Evolutionary conservation across 2,329 filamentous ascomycete genomes (phyloP), one percentile per base, ranked within the genome.

Genomic region (Fusarium nisikadoi): DNA sequence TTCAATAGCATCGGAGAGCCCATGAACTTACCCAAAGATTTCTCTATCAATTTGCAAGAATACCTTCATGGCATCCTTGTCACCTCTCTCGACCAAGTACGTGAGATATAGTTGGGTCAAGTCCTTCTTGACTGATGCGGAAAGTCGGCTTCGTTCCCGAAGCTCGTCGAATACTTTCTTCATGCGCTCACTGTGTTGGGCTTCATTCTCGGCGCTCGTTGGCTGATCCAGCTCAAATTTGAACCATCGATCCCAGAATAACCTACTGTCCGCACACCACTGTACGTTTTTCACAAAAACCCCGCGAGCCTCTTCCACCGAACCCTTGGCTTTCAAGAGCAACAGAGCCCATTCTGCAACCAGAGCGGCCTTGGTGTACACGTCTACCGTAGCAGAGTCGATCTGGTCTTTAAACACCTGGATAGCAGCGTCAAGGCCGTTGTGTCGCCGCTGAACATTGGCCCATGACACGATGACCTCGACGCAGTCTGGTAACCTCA

Each of bases 211-310:
- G 3, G 86, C 83, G 68, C 85, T 91, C 3, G 91, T 92, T 16
- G 93, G 92, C 80, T 97, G 95, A 62, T 93, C 90, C 53, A 97
- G 86, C 84, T 99, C 96, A 78, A 99, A 97, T 65, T 92, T 86
- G 60, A 98, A 88, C 86, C 94, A 98, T 77, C 90, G 93, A 75
- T 91, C 87, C 95, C 96, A 99, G 85, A 98, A 98, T 46, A 93
- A 86, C 38, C 91, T 89, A 80, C 94, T 97, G 79, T 96, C 93
- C 5, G 91, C 87, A 79, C 97, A 97, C 86, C 91, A 94, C 79
- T 94, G 91, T 62, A 93, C 87, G 75, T 97, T 95, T 81, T 92
- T 92, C 69, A 90, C 84, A 84, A 95, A 98, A 2, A 97, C 89
- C 58, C 92, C 89, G 33, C 96, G 92, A 42, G 95, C 95, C 76